Conservation (phyloP, 2,329 filamentous ascomycete species). For the Chrysoporthe puriensis region DNA sequence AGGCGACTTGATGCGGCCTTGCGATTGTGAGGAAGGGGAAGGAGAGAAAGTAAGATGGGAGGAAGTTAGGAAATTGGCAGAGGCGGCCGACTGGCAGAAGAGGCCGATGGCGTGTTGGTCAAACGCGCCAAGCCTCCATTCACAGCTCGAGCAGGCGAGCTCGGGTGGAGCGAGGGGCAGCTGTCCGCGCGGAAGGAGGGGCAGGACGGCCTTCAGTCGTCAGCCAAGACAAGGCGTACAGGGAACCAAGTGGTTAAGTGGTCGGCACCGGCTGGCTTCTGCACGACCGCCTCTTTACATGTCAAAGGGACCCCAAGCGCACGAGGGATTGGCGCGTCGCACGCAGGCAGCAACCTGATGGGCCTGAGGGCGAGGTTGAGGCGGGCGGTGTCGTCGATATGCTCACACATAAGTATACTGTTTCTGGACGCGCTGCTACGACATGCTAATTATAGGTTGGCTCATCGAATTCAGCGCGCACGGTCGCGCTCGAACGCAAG, state of each 20-base stretch:
- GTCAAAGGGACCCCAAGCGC: too few species aligned
- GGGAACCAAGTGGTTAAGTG: not conserved
- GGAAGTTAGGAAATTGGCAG: not conserved
- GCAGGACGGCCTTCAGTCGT: not conserved
- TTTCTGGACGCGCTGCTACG: too few species aligned
- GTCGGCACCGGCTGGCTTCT: not conserved
- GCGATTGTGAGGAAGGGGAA: not conserved
- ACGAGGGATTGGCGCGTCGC: too few species aligned
- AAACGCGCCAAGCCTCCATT: slow-evolving; percentile 29
- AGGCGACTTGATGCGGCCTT: not conserved
- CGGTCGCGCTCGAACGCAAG: too few species aligned
- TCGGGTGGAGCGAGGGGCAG: slow-evolving; percentile 26
- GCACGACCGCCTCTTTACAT: not conserved
- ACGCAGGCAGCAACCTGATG: too few species aligned
- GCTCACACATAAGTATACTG: too few species aligned
- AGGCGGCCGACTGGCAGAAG: not conserved
- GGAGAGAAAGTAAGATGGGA: not conserved
- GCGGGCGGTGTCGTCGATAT: too few species aligned
- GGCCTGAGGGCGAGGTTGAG: too few species aligned
- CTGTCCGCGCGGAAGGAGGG: slow-evolving; percentile 14
- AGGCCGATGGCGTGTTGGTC: slow-evolving; percentile 13
- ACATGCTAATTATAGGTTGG: too few species aligned
- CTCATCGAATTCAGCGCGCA: too few species aligned
- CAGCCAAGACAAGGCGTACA: slow-evolving; percentile 12
- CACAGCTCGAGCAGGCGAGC: slow-evolving; percentile 21